Evolutionary conservation across 129 eudicot species (phyloP).

Genomic region (Ambrosia artemisiifolia): DNA sequence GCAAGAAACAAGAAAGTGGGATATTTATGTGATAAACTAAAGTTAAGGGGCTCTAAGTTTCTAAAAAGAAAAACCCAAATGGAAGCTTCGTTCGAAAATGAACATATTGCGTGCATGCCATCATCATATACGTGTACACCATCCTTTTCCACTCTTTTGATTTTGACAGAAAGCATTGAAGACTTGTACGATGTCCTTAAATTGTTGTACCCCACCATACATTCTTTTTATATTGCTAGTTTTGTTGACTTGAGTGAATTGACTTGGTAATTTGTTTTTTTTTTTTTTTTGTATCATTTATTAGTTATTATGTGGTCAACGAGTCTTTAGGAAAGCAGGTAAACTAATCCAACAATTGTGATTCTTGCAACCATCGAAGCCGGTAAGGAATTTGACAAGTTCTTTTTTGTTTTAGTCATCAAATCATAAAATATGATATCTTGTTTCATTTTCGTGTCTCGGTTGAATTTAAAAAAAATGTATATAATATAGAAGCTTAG

Average conservation of each 20-base stretch:
- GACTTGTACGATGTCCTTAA: conserved; percentile 12
- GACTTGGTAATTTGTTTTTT: conserved; percentile 19
- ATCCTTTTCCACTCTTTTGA: conserved; percentile 14
- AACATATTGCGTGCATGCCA: neutral
- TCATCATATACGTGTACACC: conserved; percentile 36
- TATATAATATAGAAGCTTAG: no score
- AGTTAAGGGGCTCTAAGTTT: conserved; percentile 2
- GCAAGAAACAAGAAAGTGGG: neutral
- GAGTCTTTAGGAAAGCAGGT: conserved; percentile 13
- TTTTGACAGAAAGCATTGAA: conserved; percentile 23
- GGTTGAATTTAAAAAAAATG: no score
- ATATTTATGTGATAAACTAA: no score
- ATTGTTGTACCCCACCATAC: conserved; percentile 19
- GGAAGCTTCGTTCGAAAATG: neutral
- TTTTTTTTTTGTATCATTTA: neutral
- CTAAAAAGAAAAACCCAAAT: neutral
- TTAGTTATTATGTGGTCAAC: conserved; percentile 4
- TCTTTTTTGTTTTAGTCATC: neutral
- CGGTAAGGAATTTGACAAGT: neutral
- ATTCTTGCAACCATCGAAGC: neutral
- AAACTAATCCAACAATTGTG: conserved; percentile 7
- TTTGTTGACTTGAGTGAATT: neutral
- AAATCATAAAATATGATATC: no score
- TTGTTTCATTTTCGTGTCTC: no score
- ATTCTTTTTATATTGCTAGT: neutral